These are phyloP conservation scores for Tricladium varicosporioides DNA, from an alignment of 2,329 filamentous ascomycete species.

Conservation along the genomic window DNA sequence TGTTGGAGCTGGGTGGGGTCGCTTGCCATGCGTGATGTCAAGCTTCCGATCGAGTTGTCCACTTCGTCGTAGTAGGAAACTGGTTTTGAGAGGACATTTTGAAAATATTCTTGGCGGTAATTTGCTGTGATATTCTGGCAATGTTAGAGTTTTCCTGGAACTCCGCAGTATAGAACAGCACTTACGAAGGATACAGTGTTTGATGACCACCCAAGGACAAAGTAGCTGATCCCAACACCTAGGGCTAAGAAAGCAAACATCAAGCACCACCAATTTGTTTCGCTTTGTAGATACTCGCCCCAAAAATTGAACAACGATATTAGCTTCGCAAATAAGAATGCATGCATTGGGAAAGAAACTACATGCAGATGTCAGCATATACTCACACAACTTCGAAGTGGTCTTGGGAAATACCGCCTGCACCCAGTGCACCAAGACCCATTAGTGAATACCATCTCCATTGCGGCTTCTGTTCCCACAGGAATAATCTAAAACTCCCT, in stretches of 20 bases:
- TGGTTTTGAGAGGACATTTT: slow-evolving; percentile 40
- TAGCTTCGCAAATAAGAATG: slow-evolving; percentile 32
- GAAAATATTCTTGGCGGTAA: slow-evolving; percentile 43
- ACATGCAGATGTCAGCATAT: slow-evolving; percentile 34
- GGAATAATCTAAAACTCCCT: slow-evolving; percentile 42
- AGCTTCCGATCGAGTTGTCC: slow-evolving; percentile 43
- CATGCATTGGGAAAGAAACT: slow-evolving; percentile 39
- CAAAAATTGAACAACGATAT: slow-evolving; percentile 31
- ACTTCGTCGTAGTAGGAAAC: slow-evolving; percentile 41
- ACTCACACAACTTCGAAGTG: not conserved
- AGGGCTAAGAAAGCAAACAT: slow-evolving; percentile 47
- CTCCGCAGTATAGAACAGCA: slow-evolving; percentile 16
- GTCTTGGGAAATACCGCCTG: slow-evolving; percentile 28
- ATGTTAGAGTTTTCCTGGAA: slow-evolving; percentile 25
- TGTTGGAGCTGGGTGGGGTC: slow-evolving; percentile 48
- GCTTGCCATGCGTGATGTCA: slow-evolving; percentile 44
- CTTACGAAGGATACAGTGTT: slow-evolving; percentile 38
- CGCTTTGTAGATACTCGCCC: slow-evolving; percentile 20
- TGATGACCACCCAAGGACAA: slow-evolving; percentile 33
- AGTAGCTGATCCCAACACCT: slow-evolving; percentile 36
- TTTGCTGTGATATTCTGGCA: slow-evolving; percentile 29
- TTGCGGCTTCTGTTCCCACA: slow-evolving; percentile 52
- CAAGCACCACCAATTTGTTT: slow-evolving; percentile 45
- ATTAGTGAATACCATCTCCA: slow-evolving; percentile 50
- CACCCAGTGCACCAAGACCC: slow-evolving; percentile 39